Evolutionary conservation across 2,329 filamentous ascomycete genomes (phyloP).

Genomic region (Penicillium sp.): DNA sequence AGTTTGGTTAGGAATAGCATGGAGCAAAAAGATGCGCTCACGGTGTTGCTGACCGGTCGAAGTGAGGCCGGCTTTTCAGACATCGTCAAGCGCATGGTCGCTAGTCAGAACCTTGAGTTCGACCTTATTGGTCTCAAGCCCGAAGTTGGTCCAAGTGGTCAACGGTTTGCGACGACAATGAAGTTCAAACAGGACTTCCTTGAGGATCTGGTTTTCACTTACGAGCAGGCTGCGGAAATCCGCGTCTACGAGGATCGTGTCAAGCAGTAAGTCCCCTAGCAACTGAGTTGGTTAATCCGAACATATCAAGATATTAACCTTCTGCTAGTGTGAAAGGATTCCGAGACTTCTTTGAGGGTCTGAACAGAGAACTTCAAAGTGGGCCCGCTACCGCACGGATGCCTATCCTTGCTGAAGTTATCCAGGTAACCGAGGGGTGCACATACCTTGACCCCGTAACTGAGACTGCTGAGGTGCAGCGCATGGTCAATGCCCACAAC

Average conservation of each 20-base stretch:
- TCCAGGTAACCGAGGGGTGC: conserved; percentile 77
- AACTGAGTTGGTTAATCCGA: not conserved
- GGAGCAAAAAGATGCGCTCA: conserved; percentile 78
- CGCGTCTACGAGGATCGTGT: conserved; percentile 64
- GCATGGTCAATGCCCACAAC: conserved; percentile 88
- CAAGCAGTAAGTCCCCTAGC: conserved; percentile 50
- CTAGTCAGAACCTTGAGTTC: conserved; percentile 76
- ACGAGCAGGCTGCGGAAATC: conserved; percentile 77
- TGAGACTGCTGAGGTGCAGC: conserved; percentile 81
- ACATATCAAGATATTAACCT: conserved; percentile 12
- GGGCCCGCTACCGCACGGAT: conserved; percentile 52
- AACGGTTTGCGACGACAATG: conserved; percentile 80
- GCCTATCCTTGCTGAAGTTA: conserved; percentile 72
- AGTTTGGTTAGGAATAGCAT: conserved; percentile 78
- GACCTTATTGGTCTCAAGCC: conserved; percentile 89
- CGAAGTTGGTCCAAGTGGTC: conserved; percentile 71
- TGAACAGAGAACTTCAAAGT: conserved; percentile 63
- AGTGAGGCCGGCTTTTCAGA: conserved; percentile 73
- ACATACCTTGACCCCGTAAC: conserved; percentile 72
- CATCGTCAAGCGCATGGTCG: conserved; percentile 76
- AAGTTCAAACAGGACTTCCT: conserved; percentile 88
- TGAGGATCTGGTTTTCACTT: conserved; percentile 77
- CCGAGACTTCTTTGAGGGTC: conserved; percentile 74
- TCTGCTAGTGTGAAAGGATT: conserved; percentile 67
- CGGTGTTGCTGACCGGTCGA: conserved; percentile 82